Percentiles rank a stretch among this genome's conserved stretches.
These are phyloP conservation scores for Knufia fluminis DNA, from an alignment of 2,329 filamentous ascomycete species.

Conservation along the genomic window DNA sequence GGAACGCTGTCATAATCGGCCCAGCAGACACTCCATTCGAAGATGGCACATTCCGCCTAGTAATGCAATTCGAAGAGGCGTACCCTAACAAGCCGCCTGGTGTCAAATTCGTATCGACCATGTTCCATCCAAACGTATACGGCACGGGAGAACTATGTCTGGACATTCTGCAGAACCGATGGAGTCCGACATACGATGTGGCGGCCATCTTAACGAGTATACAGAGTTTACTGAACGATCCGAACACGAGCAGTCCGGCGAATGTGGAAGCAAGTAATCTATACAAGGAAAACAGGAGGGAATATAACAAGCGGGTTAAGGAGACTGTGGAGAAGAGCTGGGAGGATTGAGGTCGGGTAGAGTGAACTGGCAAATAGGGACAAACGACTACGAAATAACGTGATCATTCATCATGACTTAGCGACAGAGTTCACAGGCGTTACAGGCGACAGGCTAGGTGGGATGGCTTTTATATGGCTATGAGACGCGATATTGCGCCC, in stretches of 20 bases:
- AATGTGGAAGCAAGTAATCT: conserved; percentile 97
- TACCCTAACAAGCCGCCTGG: conserved; percentile 97
- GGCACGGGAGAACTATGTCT: conserved; percentile 92
- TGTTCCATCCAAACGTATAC: conserved; percentile 99
- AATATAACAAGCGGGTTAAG: conserved; percentile 88
- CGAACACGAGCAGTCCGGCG: conserved; percentile 94
- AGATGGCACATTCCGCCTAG: conserved; percentile 91
- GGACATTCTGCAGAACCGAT: conserved; percentile 94
- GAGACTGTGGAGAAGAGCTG: conserved; percentile 99
- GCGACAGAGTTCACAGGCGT: too few species aligned
- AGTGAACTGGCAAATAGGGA: too few species aligned
- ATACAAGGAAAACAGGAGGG: conserved; percentile 95
- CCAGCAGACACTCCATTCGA: conserved; percentile 96
- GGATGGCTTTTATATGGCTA: too few species aligned
- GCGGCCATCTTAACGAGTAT: conserved; percentile 95
- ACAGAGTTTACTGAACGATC: conserved; percentile 93
- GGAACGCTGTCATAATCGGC: conserved; percentile 98
- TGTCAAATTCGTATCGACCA: conserved; percentile 96
- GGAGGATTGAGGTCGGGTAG: conserved; percentile 61
- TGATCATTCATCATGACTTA: too few species aligned
- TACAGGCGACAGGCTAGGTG: too few species aligned
- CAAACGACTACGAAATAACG: too few species aligned
- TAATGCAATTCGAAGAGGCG: conserved; percentile 99
- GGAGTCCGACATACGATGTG: conserved; percentile 98
- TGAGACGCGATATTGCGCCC: too few species aligned